Evolutionary conservation across 129 eudicot species (phyloP).

Genomic region (Lonicera japonica): DNA sequence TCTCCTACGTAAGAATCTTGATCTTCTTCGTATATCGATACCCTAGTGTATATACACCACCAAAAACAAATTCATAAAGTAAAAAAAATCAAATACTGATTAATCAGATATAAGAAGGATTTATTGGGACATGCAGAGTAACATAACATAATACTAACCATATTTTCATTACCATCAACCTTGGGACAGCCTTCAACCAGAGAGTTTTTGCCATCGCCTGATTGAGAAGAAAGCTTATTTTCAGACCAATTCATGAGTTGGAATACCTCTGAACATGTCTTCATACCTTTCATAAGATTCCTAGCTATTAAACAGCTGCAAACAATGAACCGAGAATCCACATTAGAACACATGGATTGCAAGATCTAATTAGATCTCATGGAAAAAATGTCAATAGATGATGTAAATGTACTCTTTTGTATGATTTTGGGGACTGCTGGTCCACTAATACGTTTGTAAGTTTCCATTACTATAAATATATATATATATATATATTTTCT

Average conservation of each 20-base stretch:
- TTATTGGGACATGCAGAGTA: too few relatives aligned
- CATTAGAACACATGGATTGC: too few relatives aligned
- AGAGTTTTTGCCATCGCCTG: slow-evolving; percentile 40
- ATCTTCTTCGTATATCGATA: slow-evolving; percentile 57
- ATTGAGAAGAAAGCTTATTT: slow-evolving; percentile 45
- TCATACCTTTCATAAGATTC: slow-evolving; percentile 77
- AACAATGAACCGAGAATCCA: too few relatives aligned
- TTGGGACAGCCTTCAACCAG: slow-evolving; percentile 46
- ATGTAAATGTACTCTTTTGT: too few relatives aligned
- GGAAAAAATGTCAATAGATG: too few relatives aligned
- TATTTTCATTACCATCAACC: slow-evolving; percentile 52
- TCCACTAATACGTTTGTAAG: too few relatives aligned
- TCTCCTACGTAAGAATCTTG: slow-evolving; percentile 73
- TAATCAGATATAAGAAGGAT: not conserved
- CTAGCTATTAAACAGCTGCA: slow-evolving; percentile 94
- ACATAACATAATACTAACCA: slow-evolving; percentile 42
- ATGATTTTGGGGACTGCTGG: too few relatives aligned
- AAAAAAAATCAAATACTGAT: slow-evolving; percentile 1
- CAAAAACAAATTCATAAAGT: not conserved
- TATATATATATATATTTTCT: too few relatives aligned
- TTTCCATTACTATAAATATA: too few relatives aligned
- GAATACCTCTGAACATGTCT: slow-evolving; percentile 84
- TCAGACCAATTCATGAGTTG: slow-evolving; percentile 62
- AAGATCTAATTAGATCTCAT: too few relatives aligned
- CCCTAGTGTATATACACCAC: slow-evolving; percentile 41